A percentile compares a stretch with the other conserved stretches of the same genome.
These are phyloP conservation scores for Trametes coccinea DNA, from an alignment of 768 basidiomycete species.

Conservation along the genomic window DNA sequence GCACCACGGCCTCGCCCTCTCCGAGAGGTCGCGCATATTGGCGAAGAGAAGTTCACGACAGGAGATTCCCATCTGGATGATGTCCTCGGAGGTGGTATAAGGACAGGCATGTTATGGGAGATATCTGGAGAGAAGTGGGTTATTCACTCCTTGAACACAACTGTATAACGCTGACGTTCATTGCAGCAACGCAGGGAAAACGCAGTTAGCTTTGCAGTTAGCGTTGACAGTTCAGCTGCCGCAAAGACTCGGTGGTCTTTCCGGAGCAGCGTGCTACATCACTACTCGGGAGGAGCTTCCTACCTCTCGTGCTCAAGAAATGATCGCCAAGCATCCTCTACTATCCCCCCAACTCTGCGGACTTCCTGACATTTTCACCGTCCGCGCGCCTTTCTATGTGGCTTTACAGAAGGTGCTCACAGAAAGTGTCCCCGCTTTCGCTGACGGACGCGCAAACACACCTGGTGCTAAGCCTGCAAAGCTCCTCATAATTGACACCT, in stretches of 20 bases:
- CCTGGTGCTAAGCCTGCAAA: constrained; percentile 57
- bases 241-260: constrained; percentile 51
- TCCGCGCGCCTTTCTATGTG: constrained; percentile 54
- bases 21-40: constrained; percentile 38
- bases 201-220: constrained; percentile 85
- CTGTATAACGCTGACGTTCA: not conserved
- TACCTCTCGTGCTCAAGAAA: constrained; percentile 67
- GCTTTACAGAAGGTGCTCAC: constrained; percentile 57
- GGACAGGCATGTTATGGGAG: constrained; percentile 83
- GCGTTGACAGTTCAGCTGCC: constrained; percentile 79
- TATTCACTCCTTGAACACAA: not conserved
- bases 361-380: constrained; percentile 62
- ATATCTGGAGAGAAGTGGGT: constrained; percentile 84
- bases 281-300: constrained; percentile 71
- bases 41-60: constrained; percentile 60
- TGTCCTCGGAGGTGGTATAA: constrained; percentile 76
- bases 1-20: constrained; percentile 43
- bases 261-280: constrained; percentile 74
- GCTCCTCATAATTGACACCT: constrained; percentile 83
- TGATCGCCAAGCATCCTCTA: constrained; percentile 52
- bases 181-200: constrained; percentile 89
- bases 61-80: constrained; percentile 72
- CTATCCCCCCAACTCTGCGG: constrained; percentile 45
- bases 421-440: constrained; percentile 52
- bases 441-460: constrained; percentile 37